These are phyloP conservation scores for Penicillium canescens DNA, from an alignment of 495 filamentous ascomycete species.

Conservation along the genomic window DNA sequence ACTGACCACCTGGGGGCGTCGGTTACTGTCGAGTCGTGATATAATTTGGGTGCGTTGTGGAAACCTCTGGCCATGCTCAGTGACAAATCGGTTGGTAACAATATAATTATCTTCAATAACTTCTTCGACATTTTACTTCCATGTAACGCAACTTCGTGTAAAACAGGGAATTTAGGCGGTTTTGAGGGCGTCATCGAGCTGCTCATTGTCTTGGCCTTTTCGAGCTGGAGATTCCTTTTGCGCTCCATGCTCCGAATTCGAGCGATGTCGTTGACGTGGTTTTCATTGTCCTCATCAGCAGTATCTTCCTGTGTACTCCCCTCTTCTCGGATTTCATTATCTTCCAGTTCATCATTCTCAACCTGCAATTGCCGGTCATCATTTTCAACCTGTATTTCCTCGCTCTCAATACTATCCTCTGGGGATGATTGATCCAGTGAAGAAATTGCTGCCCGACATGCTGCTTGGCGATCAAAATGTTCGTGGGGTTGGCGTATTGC, in stretches of 20 bases:
- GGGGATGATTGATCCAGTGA: not conserved
- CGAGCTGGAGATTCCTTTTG: slow-evolving; percentile 12
- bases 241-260: slow-evolving; percentile 9
- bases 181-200: slow-evolving; percentile 7
- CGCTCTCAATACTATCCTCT: not conserved
- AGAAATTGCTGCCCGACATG: not conserved
- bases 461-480: slow-evolving; percentile 18
- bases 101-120: slow-evolving; percentile 69
- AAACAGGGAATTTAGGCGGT: slow-evolving; percentile 5
- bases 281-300: not conserved
- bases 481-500: slow-evolving; percentile 57
- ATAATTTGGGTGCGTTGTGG: slow-evolving; percentile 79
- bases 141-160: slow-evolving; percentile 40
- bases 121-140: slow-evolving; percentile 45
- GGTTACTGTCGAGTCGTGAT: slow-evolving; percentile 73
- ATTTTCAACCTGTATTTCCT: not conserved
- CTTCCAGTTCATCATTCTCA: slow-evolving; percentile 59
- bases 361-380: not conserved
- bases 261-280: not conserved
- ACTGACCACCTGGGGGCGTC: slow-evolving; percentile 68
- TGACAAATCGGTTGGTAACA: slow-evolving; percentile 78
- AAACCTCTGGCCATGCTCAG: slow-evolving; percentile 79
- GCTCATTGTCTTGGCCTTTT: slow-evolving; percentile 10
- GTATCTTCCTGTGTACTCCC: slow-evolving; percentile 58
- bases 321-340: slow-evolving; percentile 74